These are phyloP conservation scores for Moesziomyces parantarcticus DNA, from an alignment of 1,284 basidiomycete genomes.

Conservation along the genomic window DNA sequence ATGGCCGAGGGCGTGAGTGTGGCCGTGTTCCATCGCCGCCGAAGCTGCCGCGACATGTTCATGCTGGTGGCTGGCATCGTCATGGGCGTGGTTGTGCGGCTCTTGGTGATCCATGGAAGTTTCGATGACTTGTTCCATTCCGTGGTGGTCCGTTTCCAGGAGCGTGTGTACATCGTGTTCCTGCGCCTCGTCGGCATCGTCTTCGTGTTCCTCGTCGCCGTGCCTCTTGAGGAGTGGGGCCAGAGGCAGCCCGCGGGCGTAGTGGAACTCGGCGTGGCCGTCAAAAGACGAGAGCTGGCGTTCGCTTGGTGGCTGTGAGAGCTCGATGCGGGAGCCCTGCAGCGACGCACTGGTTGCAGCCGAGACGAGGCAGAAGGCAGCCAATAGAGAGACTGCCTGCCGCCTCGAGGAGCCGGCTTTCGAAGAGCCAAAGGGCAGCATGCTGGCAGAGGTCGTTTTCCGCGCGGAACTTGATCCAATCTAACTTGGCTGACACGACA, in stretches of 20 bases:
- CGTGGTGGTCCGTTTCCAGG: slow-evolving; percentile 1
- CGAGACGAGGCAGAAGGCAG: slow-evolving; percentile 3
- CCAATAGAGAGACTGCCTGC: slow-evolving; percentile 3
- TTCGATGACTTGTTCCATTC: neutral
- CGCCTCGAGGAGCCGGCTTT: neutral
- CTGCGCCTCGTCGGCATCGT: slow-evolving; percentile 12
- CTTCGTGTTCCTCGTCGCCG: slow-evolving; percentile 32
- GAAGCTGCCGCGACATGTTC: neutral
- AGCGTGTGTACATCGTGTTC: slow-evolving; percentile 6
- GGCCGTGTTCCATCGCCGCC: neutral
- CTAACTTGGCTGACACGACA: neutral
- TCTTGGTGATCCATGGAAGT: neutral
- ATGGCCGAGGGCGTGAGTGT: slow-evolving; percentile 4
- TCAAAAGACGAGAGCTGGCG: neutral
- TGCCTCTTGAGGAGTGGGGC: slow-evolving; percentile 16
- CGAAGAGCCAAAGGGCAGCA: slow-evolving; percentile 5
- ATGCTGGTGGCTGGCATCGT: slow-evolving; percentile 4
- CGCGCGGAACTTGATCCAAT: too few species aligned
- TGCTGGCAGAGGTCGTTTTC: neutral
- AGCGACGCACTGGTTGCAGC: slow-evolving; percentile 8
- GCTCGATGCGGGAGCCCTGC: slow-evolving; percentile 1
- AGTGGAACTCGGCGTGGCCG: neutral
- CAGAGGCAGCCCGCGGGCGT: neutral
- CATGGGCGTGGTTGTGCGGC: neutral
- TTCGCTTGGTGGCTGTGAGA: slow-evolving; percentile 5